A percentile compares a stretch with the other conserved stretches of the same genome.
Conservation (phyloP, 2,329 filamentous ascomycete species). For the Tolypocladium album region DNA sequence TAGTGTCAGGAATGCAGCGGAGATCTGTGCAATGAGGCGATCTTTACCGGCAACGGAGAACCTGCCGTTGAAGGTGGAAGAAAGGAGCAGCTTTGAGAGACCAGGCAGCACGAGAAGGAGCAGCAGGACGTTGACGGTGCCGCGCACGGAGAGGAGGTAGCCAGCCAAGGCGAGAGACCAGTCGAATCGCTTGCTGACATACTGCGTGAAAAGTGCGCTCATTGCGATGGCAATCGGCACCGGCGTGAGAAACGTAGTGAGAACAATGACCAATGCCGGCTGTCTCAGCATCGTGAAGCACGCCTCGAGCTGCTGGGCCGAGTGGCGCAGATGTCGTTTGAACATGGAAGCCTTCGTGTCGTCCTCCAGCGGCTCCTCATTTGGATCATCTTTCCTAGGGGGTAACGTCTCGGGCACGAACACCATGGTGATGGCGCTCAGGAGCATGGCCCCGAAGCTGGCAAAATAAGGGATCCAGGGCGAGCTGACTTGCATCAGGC, state of each 20-base stretch:
- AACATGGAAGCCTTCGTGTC: background rate
- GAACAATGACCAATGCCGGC: constrained; percentile 1
- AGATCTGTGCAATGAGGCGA: constrained; percentile 12
- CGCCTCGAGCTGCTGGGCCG: background rate
- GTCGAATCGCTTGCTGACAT: constrained; percentile 14
- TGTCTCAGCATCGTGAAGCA: constrained; percentile 2
- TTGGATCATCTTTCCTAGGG: background rate
- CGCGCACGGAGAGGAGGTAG: constrained; percentile 11
- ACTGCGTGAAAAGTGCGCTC: constrained; percentile 11
- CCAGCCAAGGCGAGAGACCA: constrained; percentile 11
- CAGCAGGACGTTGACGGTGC: constrained; percentile 10
- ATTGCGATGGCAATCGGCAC: constrained; percentile 7
- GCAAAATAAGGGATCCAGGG: constrained; percentile 3
- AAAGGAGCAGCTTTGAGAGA: constrained; percentile 5
- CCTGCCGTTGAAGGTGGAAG: background rate
- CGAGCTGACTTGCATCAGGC: constrained; percentile 3
- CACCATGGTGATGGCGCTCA: background rate
- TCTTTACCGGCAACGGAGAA: constrained; percentile 11
- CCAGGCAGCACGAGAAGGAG: constrained; percentile 7
- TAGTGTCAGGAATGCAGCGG: constrained; percentile 8
- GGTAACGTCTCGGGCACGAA: constrained; percentile 5
- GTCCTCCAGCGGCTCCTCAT: background rate
- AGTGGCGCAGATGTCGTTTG: background rate
- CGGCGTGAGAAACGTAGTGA: constrained; percentile 7
- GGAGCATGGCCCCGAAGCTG: constrained; percentile 1